Evolutionary conservation across 2,329 filamentous ascomycete genomes (phyloP).

Genomic region (Pseudogymnoascus sp.): DNA sequence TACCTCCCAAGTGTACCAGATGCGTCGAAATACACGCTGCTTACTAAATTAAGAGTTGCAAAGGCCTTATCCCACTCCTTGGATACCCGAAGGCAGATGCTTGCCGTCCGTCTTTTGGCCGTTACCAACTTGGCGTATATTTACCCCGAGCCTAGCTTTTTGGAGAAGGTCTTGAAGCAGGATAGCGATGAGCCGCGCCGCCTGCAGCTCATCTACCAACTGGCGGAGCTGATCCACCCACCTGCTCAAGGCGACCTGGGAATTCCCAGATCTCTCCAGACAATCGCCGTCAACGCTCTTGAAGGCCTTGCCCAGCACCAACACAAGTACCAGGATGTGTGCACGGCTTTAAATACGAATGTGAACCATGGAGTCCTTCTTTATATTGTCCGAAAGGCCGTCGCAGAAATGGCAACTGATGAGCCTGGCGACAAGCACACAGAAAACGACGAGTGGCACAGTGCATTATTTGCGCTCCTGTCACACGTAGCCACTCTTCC

Average conservation of each 20-base stretch:
- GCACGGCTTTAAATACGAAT: conserved; percentile 85
- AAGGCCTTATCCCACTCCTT: conserved; percentile 64
- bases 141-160: conserved; percentile 72
- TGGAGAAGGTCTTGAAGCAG: conserved; percentile 76
- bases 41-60: conserved; percentile 77
- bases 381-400: conserved; percentile 84
- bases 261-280: conserved; percentile 71
- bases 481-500: conserved; percentile 70
- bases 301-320: conserved; percentile 80
- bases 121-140: conserved; percentile 90
- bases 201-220: conserved; percentile 83
- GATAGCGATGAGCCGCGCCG: conserved; percentile 85
- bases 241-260: conserved; percentile 59
- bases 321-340: conserved; percentile 73
- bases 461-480: conserved; percentile 80
- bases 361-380: conserved; percentile 94
- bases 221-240: conserved; percentile 85
- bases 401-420: conserved; percentile 67
- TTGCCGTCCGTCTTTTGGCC: conserved; percentile 76
- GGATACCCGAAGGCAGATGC: conserved; percentile 63
- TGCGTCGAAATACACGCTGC: conserved; percentile 71
- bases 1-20: conserved; percentile 60
- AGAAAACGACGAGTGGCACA: conserved; percentile 81
- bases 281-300: conserved; percentile 70
- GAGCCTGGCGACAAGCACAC: conserved; percentile 54